Conservation (phyloP, 2,329 filamentous ascomycete species). For the Aspergillus neoniger region DNA sequence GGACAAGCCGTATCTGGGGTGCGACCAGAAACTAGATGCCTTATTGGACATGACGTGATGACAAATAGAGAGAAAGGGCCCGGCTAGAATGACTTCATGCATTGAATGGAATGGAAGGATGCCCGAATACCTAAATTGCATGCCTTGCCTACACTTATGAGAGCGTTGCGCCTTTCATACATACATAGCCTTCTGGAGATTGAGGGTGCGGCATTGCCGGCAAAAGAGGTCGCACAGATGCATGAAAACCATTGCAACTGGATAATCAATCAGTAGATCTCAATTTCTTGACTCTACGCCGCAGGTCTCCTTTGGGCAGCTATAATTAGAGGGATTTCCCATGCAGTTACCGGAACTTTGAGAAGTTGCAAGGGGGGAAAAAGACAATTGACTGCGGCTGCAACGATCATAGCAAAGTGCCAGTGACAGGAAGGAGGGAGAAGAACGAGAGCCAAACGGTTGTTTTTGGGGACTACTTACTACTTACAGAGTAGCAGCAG, state of each 20-base stretch:
- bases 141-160: not conserved
- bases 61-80: not conserved
- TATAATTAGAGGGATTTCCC: slow-evolving; percentile 7
- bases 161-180: not conserved
- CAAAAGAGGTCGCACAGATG: slow-evolving; percentile 8
- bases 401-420: slow-evolving; percentile 19
- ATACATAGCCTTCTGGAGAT: not conserved
- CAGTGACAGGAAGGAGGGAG: slow-evolving; percentile 14
- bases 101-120: not conserved
- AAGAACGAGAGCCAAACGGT: slow-evolving; percentile 3
- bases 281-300: not conserved
- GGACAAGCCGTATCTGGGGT: slow-evolving; percentile 27
- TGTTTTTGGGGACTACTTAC: not conserved
- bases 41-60: slow-evolving; percentile 38
- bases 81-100: not conserved
- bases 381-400: slow-evolving; percentile 18
- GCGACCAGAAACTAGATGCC: slow-evolving; percentile 37
- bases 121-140: not conserved
- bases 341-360: slow-evolving; percentile 16
- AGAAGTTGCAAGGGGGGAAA: slow-evolving; percentile 23
- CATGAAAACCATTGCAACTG: slow-evolving; percentile 8
- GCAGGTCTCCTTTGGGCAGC: not conserved
- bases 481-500: not conserved
- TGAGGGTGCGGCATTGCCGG: slow-evolving; percentile 1
- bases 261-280: slow-evolving; percentile 9